Evolutionary conservation across 2,329 filamentous ascomycete genomes (phyloP).

Genomic region (Fusarium caatingaense): DNA sequence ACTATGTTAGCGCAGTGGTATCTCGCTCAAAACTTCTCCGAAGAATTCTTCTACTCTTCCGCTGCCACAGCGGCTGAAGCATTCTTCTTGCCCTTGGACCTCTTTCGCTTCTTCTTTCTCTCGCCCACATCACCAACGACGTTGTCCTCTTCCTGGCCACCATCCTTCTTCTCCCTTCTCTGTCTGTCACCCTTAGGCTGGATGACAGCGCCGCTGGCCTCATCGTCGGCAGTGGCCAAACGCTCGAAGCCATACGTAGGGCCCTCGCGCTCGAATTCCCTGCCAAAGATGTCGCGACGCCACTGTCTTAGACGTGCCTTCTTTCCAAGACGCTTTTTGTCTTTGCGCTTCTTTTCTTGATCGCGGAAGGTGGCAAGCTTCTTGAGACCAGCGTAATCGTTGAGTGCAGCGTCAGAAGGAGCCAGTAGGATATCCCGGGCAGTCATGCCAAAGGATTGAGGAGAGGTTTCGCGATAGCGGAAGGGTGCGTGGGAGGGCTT

Average conservation of each 20-base stretch:
- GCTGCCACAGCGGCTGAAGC: constrained; percentile 45
- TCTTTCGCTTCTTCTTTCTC: constrained; percentile 65
- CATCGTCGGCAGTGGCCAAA: constrained; percentile 47
- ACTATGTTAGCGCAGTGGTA: constrained; percentile 35
- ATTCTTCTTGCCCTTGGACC: constrained; percentile 58
- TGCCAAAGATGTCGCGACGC: constrained; percentile 74
- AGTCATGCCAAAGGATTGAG: constrained; percentile 89
- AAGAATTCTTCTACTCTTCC: constrained; percentile 31
- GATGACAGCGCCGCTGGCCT: constrained; percentile 43
- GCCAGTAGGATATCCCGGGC: constrained; percentile 89
- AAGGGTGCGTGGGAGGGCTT: constrained; percentile 61
- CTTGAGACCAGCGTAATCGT: constrained; percentile 92
- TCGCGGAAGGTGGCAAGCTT: constrained; percentile 93
- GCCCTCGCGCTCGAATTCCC: constrained; percentile 66
- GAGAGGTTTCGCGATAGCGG: constrained; percentile 94
- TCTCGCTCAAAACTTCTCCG: constrained; percentile 28
- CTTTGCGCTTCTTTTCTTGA: constrained; percentile 86
- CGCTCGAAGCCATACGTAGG: constrained; percentile 69
- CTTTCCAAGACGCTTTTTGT: constrained; percentile 90
- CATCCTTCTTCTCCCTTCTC: constrained; percentile 16
- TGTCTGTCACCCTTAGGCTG: constrained; percentile 38
- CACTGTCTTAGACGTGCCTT: constrained; percentile 91
- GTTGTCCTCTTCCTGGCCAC: constrained; percentile 30
- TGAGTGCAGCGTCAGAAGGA: constrained; percentile 85
- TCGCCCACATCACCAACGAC: constrained; percentile 45